Percentiles rank a stretch among this genome's conserved stretches.
phyloP scores from a whole-genome alignment of 768 basidiomycete species.

The Gyrodon lividus region DNA sequence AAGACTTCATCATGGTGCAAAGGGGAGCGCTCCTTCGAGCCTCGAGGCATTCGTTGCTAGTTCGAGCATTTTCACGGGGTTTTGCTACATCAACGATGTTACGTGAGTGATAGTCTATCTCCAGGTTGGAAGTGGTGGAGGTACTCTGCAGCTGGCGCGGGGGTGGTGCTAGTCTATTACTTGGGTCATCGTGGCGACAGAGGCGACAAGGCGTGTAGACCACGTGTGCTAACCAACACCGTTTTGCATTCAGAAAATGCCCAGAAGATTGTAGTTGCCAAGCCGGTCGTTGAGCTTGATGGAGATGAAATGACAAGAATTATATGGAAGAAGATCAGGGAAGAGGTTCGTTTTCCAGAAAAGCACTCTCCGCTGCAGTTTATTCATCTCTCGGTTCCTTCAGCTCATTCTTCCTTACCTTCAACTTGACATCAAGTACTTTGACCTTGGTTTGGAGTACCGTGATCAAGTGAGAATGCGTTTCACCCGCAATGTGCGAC shows the following conservation, averaged over 20 bases:
- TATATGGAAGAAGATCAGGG: constrained; percentile 97
- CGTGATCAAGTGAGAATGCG: constrained; percentile 70
- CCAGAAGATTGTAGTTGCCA: constrained; percentile 73
- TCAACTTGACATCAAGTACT: constrained; percentile 97
- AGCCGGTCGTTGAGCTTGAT: constrained; percentile 93
- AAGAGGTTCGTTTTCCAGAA: constrained; percentile 62
- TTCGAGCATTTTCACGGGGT: constrained; percentile 23
- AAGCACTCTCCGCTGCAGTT: background rate
- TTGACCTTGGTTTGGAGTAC: constrained; percentile 92
- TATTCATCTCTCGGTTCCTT: constrained; percentile 1
- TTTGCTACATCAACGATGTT: constrained; percentile 29
- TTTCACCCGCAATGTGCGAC: background rate
- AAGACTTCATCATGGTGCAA: constrained; percentile 15
- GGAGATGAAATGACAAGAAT: constrained; percentile 99
- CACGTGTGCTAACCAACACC: constrained; percentile 4
- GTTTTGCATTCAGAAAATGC: constrained; percentile 20
- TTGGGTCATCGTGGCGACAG: background rate
- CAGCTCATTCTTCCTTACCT: constrained; percentile 95
- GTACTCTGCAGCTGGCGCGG: background rate
- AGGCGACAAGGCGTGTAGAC: background rate
- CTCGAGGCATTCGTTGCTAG: constrained; percentile 24
- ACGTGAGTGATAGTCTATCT: constrained; percentile 23
- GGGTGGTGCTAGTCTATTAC: background rate
- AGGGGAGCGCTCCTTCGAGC: constrained; percentile 22
- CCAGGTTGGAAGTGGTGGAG: background rate